A percentile compares a stretch with the other conserved stretches of the same genome.
phyloP scores from a whole-genome alignment of 257 asterid genomes.

The Anisodus acutangulus region DNA sequence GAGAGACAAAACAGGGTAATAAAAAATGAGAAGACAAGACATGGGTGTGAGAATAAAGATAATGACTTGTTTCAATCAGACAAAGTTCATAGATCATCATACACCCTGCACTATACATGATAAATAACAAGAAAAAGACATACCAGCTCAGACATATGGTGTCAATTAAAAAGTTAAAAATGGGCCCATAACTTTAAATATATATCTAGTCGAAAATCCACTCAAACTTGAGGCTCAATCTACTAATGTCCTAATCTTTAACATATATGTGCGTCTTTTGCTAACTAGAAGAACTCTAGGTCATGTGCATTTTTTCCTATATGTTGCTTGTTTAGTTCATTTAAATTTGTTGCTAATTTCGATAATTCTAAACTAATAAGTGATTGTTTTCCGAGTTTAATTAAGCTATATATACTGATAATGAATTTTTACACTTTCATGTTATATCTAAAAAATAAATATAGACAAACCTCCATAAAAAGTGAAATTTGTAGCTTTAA shows the following conservation, averaged over 20 bases:
- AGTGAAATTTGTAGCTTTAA: too few species aligned
- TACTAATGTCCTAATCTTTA: background rate
- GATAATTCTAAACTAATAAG: background rate
- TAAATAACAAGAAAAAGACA: background rate
- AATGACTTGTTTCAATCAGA: constrained; percentile 2
- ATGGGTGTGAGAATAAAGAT: background rate
- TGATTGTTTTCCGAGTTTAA: too few species aligned
- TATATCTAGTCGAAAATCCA: background rate
- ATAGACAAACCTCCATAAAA: too few species aligned
- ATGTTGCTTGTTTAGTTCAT: background rate
- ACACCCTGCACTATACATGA: background rate
- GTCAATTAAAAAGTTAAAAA: background rate
- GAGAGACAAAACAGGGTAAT: background rate
- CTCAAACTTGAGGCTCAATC: background rate
- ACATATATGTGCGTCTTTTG: background rate
- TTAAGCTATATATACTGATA: too few species aligned
- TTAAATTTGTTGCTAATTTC: too few species aligned
- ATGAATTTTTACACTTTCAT: too few species aligned
- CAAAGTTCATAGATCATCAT: background rate
- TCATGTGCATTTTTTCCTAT: background rate
- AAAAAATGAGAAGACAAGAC: background rate
- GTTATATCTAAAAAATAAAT: too few species aligned
- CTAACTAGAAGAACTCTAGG: background rate
- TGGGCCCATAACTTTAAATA: background rate
- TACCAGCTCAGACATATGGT: background rate